phyloP scores from a whole-genome alignment of 306 rosid species.

The Sophora flavescens region DNA sequence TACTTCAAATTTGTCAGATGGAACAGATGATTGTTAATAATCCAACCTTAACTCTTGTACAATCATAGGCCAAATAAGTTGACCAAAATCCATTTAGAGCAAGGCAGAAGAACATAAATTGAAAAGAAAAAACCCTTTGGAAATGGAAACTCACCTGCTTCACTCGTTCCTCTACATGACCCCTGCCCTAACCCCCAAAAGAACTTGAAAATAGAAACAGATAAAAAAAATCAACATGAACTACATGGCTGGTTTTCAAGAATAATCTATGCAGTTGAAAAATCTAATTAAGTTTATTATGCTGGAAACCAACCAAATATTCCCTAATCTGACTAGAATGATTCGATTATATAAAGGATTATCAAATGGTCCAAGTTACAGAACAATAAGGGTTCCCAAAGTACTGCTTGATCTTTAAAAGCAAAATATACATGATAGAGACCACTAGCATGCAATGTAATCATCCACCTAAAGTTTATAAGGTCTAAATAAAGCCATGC shows the following conservation, averaged over 20 bases:
- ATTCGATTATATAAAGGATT: slow-evolving; percentile 5
- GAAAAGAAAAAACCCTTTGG: background rate
- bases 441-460: slow-evolving; percentile 32
- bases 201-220: slow-evolving; percentile 13
- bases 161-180: background rate
- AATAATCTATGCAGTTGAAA: background rate
- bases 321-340: background rate
- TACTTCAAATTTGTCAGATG: slow-evolving; percentile 27
- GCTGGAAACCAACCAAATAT: slow-evolving; percentile 11
- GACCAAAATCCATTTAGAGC: background rate
- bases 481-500: slow-evolving; percentile 15
- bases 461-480: slow-evolving; percentile 6
- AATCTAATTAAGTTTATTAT: background rate
- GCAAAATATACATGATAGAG: slow-evolving; percentile 29
- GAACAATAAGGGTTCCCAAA: slow-evolving; percentile 2
- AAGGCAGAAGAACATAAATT: background rate
- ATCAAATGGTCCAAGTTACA: background rate
- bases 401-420: slow-evolving; percentile 17
- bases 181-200: slow-evolving; percentile 5
- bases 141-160: background rate
- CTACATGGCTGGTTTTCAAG: background rate
- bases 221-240: background rate
- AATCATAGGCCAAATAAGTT: slow-evolving; percentile 1
- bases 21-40: slow-evolving; percentile 4
- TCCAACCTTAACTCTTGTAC: slow-evolving; percentile 8